A percentile compares a stretch with the other conserved stretches of the same genome.
Conservation (phyloP, 1,284 basidiomycete genomes). For the Neolentinus lepideus region DNA sequence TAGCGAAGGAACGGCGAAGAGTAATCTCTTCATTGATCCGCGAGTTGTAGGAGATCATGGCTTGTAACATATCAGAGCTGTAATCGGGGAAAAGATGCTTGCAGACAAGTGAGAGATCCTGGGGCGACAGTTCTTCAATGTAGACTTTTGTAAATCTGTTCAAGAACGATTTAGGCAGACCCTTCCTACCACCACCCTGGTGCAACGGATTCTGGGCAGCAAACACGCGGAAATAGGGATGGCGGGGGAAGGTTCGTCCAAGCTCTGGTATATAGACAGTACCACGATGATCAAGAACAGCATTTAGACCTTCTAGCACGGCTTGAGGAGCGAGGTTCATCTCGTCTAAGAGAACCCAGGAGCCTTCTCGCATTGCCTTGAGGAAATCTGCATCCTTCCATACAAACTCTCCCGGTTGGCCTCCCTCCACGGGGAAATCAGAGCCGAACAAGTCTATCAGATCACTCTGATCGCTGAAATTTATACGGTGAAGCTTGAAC, state of each 20-base stretch:
- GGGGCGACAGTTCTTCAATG: slow-evolving; percentile 77
- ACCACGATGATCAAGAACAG: slow-evolving; percentile 94
- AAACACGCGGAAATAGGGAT: slow-evolving; percentile 93
- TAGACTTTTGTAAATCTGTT: slow-evolving; percentile 99
- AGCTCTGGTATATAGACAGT: slow-evolving; percentile 95
- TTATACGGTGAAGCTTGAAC: slow-evolving; percentile 88
- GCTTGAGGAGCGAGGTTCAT: slow-evolving; percentile 98
- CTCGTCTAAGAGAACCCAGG: slow-evolving; percentile 97
- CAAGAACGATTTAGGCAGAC: slow-evolving; percentile 94
- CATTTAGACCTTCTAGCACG: slow-evolving; percentile 95
- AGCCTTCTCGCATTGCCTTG: slow-evolving; percentile 85
- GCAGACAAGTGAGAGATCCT: slow-evolving; percentile 81
- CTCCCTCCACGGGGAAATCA: slow-evolving; percentile 93
- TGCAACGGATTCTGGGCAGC: slow-evolving; percentile 96
- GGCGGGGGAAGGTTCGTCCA: slow-evolving; percentile 82
- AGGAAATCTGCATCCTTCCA: slow-evolving; percentile 99
- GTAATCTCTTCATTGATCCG: slow-evolving; percentile 69
- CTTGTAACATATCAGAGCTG: slow-evolving; percentile 44
- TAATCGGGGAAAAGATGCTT: slow-evolving; percentile 66
- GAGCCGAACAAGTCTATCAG: slow-evolving; percentile 95
- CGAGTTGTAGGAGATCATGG: slow-evolving; percentile 86
- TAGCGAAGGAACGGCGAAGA: slow-evolving; percentile 64
- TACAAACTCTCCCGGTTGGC: slow-evolving; percentile 86
- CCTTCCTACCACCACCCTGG: slow-evolving; percentile 97
- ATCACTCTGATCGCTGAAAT: slow-evolving; percentile 98